phyloP scores from a whole-genome alignment of 2,329 filamentous ascomycete species.

The Penicillium sp. region DNA sequence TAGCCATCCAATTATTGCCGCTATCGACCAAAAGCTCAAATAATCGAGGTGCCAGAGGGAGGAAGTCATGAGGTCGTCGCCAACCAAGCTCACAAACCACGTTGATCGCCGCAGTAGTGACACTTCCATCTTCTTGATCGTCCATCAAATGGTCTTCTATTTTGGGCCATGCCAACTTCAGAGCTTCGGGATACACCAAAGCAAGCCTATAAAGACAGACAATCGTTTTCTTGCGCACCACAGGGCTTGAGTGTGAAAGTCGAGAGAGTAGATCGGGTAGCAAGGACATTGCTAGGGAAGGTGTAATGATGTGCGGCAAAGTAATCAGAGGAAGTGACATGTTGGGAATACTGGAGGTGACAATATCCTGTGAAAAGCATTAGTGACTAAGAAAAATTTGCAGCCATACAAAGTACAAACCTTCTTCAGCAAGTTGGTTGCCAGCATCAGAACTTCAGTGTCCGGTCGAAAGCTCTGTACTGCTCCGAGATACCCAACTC shows the following conservation, averaged over 20 bases:
- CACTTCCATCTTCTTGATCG: constrained; percentile 82
- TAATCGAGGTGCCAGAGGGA: constrained; percentile 83
- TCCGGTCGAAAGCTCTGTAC: constrained; percentile 95
- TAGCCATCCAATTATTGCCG: constrained; percentile 99
- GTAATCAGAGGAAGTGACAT: constrained; percentile 84
- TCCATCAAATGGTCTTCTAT: constrained; percentile 94
- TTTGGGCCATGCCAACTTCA: constrained; percentile 92
- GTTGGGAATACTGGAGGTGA: constrained; percentile 67
- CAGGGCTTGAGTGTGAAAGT: constrained; percentile 78
- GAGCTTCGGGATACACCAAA: constrained; percentile 91
- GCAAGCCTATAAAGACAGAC: constrained; percentile 91
- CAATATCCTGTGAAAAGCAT: constrained; percentile 46
- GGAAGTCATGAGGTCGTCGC: constrained; percentile 88
- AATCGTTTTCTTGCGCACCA: constrained; percentile 91
- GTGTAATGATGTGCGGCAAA: constrained; percentile 91
- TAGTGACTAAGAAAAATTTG: constrained; percentile 11
- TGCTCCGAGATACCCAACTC: constrained; percentile 89
- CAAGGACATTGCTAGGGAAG: constrained; percentile 85
- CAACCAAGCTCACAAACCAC: constrained; percentile 95
- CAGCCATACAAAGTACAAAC: constrained; percentile 38
- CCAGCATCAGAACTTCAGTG: constrained; percentile 95
- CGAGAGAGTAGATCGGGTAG: constrained; percentile 83
- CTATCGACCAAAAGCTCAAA: constrained; percentile 91
- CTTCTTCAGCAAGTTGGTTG: constrained; percentile 96
- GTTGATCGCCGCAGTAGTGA: constrained; percentile 94